A percentile compares a stretch with the other conserved stretches of the same genome.
phyloP scores from a whole-genome alignment of 108 stramenopile species.

The Stephanodiscus minutulus region DNA sequence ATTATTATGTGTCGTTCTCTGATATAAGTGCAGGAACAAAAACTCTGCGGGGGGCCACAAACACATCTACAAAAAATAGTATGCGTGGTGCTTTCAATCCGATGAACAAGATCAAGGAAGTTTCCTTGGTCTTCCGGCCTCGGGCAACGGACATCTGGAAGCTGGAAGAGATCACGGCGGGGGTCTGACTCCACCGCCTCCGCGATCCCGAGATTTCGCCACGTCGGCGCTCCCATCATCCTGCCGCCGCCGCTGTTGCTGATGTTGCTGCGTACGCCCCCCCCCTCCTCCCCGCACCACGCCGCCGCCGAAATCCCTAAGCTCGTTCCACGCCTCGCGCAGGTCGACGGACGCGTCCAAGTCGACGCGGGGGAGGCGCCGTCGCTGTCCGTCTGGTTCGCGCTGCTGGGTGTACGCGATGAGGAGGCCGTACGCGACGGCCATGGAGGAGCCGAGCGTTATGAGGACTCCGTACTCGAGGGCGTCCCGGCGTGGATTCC shows the following conservation, averaged over 20 bases:
- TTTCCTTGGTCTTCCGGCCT: no score
- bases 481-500: constrained; percentile 49
- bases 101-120: no score
- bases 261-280: neutral
- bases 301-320: constrained; percentile 14
- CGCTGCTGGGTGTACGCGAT: constrained; percentile 33
- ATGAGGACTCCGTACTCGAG: constrained; percentile 50
- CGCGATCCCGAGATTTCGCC: no score
- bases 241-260: no score
- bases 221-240: neutral
- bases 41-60: no score
- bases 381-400: constrained; percentile 35
- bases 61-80: no score
- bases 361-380: constrained; percentile 39
- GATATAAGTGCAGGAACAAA: no score
- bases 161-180: no score
- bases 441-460: constrained; percentile 40
- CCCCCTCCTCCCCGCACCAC: neutral
- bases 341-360: constrained; percentile 45
- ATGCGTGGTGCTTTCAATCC: no score
- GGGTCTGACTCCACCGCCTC: no score
- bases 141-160: no score
- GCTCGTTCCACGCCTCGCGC: constrained; percentile 33
- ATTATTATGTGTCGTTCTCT: no score
- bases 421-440: constrained; percentile 27